Base-by-base conservation (phyloP, 2,329 filamentous ascomycete genomes). In the Uncinocarpus reesii region DNA sequence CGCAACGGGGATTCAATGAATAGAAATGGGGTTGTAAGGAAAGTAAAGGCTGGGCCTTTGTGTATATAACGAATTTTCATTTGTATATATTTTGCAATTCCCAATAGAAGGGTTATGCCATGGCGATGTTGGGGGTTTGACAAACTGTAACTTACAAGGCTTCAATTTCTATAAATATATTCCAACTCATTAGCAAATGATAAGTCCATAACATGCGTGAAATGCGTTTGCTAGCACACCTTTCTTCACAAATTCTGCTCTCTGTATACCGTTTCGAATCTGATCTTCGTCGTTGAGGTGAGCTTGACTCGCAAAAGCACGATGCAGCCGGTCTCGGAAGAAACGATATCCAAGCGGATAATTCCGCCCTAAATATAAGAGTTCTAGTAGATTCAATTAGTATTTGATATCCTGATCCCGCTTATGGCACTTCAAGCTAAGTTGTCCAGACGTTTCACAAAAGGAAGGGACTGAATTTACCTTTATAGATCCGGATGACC, bases 181-280 rank as follows among this genome's bases (percentile, higher is more conserved):
- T 13, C 6, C 42, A 8, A 21, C 21, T 21, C 31, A 24, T 46
- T 13, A 46, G 23, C 7, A 16, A 20, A 8, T 32, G 5, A 31
- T n/a, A n/a, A n/a, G n/a, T n/a, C n/a, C n/a, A n/a, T n/a, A n/a
- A n/a, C n/a, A n/a, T n/a, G n/a, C n/a, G n/a, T n/a, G n/a, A n/a
- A n/a, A n/a, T n/a, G n/a, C n/a, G n/a, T n/a, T n/a, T n/a, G n/a
- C n/a, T n/a, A n/a, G 51, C 61, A 49, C 61, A 87, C 87, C 87
- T 75, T 93, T 95, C 67, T 86, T 93, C 3, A 96, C 87, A 65
- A 84, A 95, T 56, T 93, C 79, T 0, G 88, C 90, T 52, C 83
- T 75, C 34, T 78, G 74, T 48, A 98, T 86, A 0, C 80, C 85
- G 52, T 81, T 75, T 35, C 74, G 75, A 42, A 98, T 95, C 58